These are phyloP conservation scores for Acanthamoeba triangularis DNA, from an alignment of 208 protist genomes.

Conservation along the genomic window DNA sequence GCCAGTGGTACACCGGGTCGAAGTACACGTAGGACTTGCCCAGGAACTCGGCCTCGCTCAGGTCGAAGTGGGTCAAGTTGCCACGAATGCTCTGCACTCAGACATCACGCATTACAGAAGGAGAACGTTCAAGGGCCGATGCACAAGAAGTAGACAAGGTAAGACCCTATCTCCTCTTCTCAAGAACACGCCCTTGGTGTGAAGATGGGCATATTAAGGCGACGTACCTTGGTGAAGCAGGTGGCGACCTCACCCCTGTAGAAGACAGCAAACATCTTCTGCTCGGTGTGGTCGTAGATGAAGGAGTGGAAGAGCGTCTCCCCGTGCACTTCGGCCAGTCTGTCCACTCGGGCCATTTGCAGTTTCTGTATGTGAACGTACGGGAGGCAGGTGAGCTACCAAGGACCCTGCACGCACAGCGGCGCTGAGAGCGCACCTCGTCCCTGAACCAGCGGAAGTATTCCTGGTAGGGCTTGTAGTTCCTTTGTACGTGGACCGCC, in stretches of 20 bases:
- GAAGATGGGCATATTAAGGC: background rate
- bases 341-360: constrained; percentile 54
- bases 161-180: background rate
- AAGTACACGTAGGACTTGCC: constrained; percentile 42
- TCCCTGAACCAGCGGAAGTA: constrained; percentile 75
- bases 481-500: constrained; percentile 44
- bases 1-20: constrained; percentile 71
- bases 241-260: constrained; percentile 27
- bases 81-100: background rate
- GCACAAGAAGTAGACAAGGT: background rate
- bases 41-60: constrained; percentile 51
- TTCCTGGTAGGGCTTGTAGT: constrained; percentile 62
- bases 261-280: constrained; percentile 53
- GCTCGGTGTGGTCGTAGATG: constrained; percentile 58
- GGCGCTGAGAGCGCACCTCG: background rate
- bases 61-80: constrained; percentile 65
- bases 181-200: background rate
- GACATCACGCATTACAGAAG: background rate
- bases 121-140: background rate
- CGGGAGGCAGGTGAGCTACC: background rate
- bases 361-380: background rate
- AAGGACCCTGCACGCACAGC: background rate
- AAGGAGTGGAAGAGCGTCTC: constrained; percentile 31
- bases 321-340: constrained; percentile 2
- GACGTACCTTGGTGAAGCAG: constrained; percentile 39